Base-by-base conservation (phyloP, 73 alveolate species). In the Uronychia setigera region DNA sequence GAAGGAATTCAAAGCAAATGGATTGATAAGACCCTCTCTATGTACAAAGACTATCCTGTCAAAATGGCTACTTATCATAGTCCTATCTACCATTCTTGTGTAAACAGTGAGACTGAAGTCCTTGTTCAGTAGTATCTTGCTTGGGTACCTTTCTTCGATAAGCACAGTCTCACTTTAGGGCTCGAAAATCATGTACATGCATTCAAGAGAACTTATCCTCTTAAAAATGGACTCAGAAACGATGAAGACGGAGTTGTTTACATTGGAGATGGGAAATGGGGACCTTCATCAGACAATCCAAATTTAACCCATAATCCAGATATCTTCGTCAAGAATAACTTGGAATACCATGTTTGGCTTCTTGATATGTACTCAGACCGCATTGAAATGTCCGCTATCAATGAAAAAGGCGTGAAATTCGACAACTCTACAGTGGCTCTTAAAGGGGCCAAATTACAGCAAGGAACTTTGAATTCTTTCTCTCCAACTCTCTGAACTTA, bases 201-300 rank as follows among this genome's bases (percentile, higher is more conserved):
- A n/a, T 74, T 82, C 29, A 82, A 82, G 35, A 30, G 89, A 33
- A 74, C 89, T 1, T 31, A 74, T 32, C 89, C 89, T 25, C 31
- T 82, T 0, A 60, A n/a, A 31, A 27, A 82, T 35, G 30, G 58
- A 11, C 78, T 25, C 0, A 25, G 13, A 29, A 59, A 60, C 74
- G 14, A 1, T 76, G 81, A 5, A 31, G 27, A 76, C 29, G 89
- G 89, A 29, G 58, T 29, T 0, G 59, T 74, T 0, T 82, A 74
- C 79, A 27, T 82, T 33, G 89, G 89, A 9, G 89, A 82, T 26
- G 89, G 89, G 26, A 67, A 80, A 58, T 58, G 59, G 83, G 89
- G 89, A 33, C 74, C 89, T 11, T 46, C 67, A 11, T 46, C 67
- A 46, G 67, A 46, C 67, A 46, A 46, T 19, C 5, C 19, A 5